Percentiles rank a stretch among this genome's conserved stretches.
Conservation (phyloP, 2,329 filamentous ascomycete species). For the Didymella glomerata region DNA sequence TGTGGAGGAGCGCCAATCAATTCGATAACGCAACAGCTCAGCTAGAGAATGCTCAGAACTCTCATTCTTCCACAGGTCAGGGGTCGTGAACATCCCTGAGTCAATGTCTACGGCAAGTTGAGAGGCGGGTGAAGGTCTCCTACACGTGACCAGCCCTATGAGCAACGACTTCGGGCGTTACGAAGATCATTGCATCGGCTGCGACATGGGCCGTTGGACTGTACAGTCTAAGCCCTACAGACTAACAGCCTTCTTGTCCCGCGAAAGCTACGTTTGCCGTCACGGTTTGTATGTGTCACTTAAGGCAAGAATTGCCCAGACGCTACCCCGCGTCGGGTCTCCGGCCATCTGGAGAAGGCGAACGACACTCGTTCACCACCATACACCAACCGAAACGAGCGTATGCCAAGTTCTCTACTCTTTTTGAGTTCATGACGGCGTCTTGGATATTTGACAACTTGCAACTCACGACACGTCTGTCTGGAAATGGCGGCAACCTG, state of each 20-base stretch:
- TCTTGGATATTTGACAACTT: not conserved
- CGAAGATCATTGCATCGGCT: not conserved
- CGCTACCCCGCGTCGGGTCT: not conserved
- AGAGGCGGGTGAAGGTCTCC: not conserved
- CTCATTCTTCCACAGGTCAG: too few relatives aligned
- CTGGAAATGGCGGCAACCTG: not conserved
- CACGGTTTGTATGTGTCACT: not conserved
- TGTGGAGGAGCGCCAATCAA: too few relatives aligned
- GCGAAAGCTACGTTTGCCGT: not conserved
- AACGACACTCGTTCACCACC: not conserved
- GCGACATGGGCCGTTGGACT: not conserved
- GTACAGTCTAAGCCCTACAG: not conserved
- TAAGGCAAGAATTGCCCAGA: not conserved
- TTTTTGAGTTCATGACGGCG: not conserved
- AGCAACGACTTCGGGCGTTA: not conserved
- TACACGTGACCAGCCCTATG: not conserved
- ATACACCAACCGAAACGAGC: not conserved
- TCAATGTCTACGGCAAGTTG: not conserved
- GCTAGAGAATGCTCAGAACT: too few relatives aligned
- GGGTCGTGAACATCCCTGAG: not conserved
- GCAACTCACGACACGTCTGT: not conserved
- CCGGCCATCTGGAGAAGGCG: too few relatives aligned
- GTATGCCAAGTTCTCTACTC: not conserved
- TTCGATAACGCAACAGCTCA: too few relatives aligned
- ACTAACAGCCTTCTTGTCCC: not conserved